Evolutionary conservation across 345 rosid genomes (phyloP).

Genomic region (Durio zibethinus): DNA sequence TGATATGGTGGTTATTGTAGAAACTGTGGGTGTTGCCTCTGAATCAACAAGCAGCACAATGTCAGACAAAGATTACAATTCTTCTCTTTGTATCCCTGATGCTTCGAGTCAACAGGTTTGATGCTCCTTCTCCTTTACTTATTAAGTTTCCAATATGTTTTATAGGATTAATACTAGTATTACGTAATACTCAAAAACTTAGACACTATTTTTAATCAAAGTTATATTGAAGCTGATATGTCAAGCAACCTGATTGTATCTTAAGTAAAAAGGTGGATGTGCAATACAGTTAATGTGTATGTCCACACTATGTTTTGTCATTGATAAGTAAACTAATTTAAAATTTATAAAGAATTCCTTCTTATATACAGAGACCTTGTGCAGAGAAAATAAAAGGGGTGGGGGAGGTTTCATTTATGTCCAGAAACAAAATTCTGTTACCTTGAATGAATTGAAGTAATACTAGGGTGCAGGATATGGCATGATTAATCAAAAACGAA

Average conservation of each 20-base stretch:
- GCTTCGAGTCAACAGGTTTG: slow-evolving; percentile 34
- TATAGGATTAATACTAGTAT: not conserved
- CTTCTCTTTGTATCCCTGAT: slow-evolving; percentile 5
- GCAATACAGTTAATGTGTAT: no score
- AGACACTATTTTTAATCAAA: not conserved
- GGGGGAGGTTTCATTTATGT: not conserved
- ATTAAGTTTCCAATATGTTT: not conserved
- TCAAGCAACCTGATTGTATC: not conserved
- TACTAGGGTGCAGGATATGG: not conserved
- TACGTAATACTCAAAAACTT: not conserved
- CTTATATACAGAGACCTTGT: not conserved
- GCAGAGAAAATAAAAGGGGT: not conserved
- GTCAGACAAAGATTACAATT: slow-evolving; percentile 11
- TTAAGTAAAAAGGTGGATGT: not conserved
- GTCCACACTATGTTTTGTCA: not conserved
- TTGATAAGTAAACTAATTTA: not conserved
- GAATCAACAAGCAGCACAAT: not conserved
- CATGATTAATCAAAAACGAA: not conserved
- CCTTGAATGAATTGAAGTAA: not conserved
- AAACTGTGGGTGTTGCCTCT: slow-evolving; percentile 6
- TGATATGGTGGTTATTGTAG: not conserved
- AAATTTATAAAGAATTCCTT: not conserved
- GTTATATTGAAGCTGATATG: not conserved
- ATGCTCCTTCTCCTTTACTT: slow-evolving; percentile 13
- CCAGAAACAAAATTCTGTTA: not conserved